phyloP scores from a whole-genome alignment of 768 basidiomycete species.

The Podaxis pistillaris region DNA sequence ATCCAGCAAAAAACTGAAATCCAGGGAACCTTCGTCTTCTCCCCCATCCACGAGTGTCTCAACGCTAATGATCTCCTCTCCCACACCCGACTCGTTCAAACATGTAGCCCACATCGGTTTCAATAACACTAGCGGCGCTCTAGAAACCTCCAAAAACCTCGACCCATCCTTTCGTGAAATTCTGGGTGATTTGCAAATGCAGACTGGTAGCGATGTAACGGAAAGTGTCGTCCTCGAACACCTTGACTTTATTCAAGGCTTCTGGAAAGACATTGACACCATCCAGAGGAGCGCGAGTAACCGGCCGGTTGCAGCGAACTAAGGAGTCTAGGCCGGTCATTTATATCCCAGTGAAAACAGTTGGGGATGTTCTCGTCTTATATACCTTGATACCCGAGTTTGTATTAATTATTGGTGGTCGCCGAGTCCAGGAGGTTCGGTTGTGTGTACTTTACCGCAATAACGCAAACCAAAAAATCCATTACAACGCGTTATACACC shows the following conservation, averaged over 20 bases:
- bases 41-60: conserved; percentile 27
- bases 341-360: conserved; percentile 5
- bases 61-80: conserved; percentile 53
- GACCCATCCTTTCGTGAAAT: conserved; percentile 52
- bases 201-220: conserved; percentile 26
- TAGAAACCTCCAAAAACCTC: conserved; percentile 53
- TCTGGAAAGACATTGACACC: conserved; percentile 30
- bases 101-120: conserved; percentile 68
- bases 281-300: conserved; percentile 19
- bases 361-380: background rate
- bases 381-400: background rate
- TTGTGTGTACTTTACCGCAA: background rate
- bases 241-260: conserved; percentile 30
- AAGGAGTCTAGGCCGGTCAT: background rate
- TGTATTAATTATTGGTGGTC: background rate
- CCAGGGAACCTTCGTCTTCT: conserved; percentile 17
- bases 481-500: background rate
- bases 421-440: background rate
- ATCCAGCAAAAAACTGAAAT: conserved; percentile 18
- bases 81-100: conserved; percentile 58
- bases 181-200: conserved; percentile 30
- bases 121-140: conserved; percentile 40
- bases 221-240: conserved; percentile 26
- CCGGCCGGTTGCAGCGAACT: conserved; percentile 15
- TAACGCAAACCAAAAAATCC: background rate